Evolutionary conservation across 2,329 filamentous ascomycete genomes (phyloP).

Genomic region (Aspergillus quadrilineatus): DNA sequence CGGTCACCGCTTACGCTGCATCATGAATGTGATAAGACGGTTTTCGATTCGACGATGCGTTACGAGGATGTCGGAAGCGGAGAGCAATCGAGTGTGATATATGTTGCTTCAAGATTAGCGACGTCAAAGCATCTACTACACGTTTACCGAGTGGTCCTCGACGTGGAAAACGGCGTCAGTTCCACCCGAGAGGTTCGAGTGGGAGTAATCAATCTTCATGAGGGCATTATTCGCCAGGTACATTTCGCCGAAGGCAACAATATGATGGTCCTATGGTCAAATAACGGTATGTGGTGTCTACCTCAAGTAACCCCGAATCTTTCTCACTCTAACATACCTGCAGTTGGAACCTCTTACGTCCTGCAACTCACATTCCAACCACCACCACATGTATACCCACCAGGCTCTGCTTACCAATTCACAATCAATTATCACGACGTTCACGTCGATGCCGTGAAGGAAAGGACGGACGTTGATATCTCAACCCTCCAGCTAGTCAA

Average conservation of each 20-base stretch:
- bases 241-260: constrained; percentile 66
- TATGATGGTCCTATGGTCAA: constrained; percentile 59
- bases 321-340: neutral
- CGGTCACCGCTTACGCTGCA: constrained; percentile 55
- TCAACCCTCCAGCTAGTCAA: constrained; percentile 30
- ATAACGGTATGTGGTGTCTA: constrained; percentile 26
- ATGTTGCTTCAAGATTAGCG: constrained; percentile 34
- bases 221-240: constrained; percentile 54
- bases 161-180: constrained; percentile 61
- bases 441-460: constrained; percentile 15
- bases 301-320: neutral
- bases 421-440: constrained; percentile 24
- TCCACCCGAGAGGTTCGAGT: constrained; percentile 35
- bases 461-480: constrained; percentile 22
- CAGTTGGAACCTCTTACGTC: constrained; percentile 32
- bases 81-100: constrained; percentile 31
- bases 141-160: constrained; percentile 55
- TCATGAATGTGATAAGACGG: constrained; percentile 34
- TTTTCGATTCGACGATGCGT: constrained; percentile 60
- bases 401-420: constrained; percentile 12
- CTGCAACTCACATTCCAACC: constrained; percentile 36
- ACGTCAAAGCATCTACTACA: constrained; percentile 45
- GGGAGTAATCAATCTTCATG: constrained; percentile 33
- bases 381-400: constrained; percentile 4
- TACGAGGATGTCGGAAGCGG: constrained; percentile 40